Evolutionary conservation across 1,139 yeast genomes (phyloP), one percentile per base, ranked within the genome.

Genomic region (Tardiomyces digboiensis): DNA sequence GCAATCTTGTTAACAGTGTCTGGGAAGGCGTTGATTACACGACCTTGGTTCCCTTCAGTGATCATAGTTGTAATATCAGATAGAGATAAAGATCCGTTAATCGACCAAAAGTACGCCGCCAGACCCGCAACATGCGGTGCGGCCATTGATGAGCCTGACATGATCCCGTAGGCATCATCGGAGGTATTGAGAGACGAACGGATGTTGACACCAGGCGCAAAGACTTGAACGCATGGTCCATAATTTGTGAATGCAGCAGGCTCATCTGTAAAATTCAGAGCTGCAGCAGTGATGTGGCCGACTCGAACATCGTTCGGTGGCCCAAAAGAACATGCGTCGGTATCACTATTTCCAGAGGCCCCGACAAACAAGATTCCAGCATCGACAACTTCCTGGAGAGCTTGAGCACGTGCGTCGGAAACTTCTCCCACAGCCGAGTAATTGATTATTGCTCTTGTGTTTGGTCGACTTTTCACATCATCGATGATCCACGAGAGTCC

Each of bases 141-240:
- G 20, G 97, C 97, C 97, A 89, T 89, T 21, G 97, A 89, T 13
- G 98, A 91, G 68, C 98, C 98, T 36, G 96, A 87, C 66, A 91
- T 75, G 42, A 91, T 80, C 49, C 95, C 95, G 53, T 94, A 83
- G 40, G 88, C 87, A 45, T 75, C 65, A 51, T 77, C 78, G 21
- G 91, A 80, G 42, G 95, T 95, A 64, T 84, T 87, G 70, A 87
- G 87, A 33, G 74, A 68, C 10, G 79, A 72, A 46, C 62, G 57
- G 43, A 75, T 64, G 47, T 66, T 65, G 38, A 70, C 69, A 39
- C 83, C 84, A 13, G 82, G 78, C 2, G 80, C 80, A 54, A 74
- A 78, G 38, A 78, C 64, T 55, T 77, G 82, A 19, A 78, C 81
- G 60, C 82, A 76, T 56, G 70, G 66, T 41, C 84, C 84, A 61